Conservation (phyloP, 306 rosid species). For the Amphicarpaea edgeworthii region DNA sequence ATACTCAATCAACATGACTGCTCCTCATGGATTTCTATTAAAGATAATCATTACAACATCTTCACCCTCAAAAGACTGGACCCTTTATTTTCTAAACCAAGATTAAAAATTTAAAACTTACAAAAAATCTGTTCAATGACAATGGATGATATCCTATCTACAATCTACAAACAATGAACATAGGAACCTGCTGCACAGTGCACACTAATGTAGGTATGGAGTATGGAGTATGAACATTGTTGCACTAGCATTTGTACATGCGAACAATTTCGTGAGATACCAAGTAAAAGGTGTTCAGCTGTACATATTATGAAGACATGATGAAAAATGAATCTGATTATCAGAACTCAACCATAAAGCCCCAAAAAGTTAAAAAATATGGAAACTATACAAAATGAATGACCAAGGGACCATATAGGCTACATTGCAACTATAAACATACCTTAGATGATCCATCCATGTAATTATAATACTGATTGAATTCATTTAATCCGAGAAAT, state of each 20-base stretch:
- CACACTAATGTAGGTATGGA: neutral
- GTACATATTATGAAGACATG: neutral
- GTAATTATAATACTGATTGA: slow-evolving; percentile 6
- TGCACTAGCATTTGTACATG: neutral
- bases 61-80: neutral
- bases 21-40: neutral
- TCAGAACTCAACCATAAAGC: neutral
- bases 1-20: neutral
- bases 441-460: slow-evolving; percentile 30
- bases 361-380: neutral
- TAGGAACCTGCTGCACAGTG: neutral
- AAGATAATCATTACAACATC: neutral
- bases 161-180: neutral
- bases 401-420: neutral
- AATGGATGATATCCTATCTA: neutral
- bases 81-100: neutral
- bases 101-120: neutral
- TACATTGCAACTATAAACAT: neutral
- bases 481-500: slow-evolving; percentile 21
- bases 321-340: neutral
- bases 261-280: neutral
- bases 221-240: neutral
- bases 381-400: neutral
- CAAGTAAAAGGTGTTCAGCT: too few species aligned
- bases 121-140: neutral